Evolutionary conservation across 208 protist genomes (phyloP).

Genomic region (Herpetomonas samuelpessoai): DNA sequence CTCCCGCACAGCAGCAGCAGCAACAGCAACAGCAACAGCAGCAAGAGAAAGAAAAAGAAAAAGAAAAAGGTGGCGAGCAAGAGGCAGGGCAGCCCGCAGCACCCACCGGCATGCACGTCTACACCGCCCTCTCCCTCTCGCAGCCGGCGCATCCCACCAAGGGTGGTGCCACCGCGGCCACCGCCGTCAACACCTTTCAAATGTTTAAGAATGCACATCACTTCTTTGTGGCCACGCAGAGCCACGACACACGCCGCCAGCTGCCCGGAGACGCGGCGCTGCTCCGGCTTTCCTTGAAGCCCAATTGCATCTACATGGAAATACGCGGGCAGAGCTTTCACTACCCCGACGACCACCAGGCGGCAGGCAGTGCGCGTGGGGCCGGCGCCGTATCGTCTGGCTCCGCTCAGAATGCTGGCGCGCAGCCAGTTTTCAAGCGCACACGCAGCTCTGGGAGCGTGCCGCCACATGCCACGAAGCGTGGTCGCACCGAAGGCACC

Average conservation of each 20-base stretch:
- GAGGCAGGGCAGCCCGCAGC: too few relatives aligned
- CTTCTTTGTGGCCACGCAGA: constrained; percentile 77
- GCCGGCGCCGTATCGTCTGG: too few relatives aligned
- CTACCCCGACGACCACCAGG: constrained; percentile 21
- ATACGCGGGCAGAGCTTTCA: constrained; percentile 44
- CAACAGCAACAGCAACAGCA: constrained; percentile 9
- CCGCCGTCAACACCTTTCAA: constrained; percentile 5
- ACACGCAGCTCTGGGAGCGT: too few relatives aligned
- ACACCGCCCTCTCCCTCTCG: too few relatives aligned
- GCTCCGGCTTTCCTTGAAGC: constrained; percentile 57
- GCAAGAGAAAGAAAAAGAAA: constrained; percentile 16
- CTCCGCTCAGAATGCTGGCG: too few relatives aligned
- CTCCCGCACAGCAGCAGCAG: constrained; percentile 5
- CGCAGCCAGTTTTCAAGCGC: too few relatives aligned
- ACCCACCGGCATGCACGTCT: too few relatives aligned
- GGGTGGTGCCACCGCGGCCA: too few relatives aligned
- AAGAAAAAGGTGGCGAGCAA: constrained; percentile 7
- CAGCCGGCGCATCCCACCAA: too few relatives aligned
- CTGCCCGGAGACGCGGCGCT: constrained; percentile 44
- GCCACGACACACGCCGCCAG: constrained; percentile 62
- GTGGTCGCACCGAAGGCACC: too few relatives aligned
- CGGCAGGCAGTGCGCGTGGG: not conserved
- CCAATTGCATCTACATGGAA: constrained; percentile 71
- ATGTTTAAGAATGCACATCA: constrained; percentile 6
- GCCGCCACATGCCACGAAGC: too few relatives aligned